phyloP scores from a whole-genome alignment of 1,139 yeast genomes.

The Blastobotrys illinoisensis region DNA sequence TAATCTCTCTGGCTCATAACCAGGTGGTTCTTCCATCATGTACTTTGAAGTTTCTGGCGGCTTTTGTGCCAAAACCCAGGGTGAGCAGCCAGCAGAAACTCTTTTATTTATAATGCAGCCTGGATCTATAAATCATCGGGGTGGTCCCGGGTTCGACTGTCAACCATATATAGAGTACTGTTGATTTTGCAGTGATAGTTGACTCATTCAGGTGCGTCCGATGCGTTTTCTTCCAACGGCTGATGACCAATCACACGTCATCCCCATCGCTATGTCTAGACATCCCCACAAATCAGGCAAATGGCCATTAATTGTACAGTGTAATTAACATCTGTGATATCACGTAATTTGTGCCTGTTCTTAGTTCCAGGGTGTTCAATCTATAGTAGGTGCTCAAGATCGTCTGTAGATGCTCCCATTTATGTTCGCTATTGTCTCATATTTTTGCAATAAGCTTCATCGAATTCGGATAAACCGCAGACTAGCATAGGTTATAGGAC shows the following conservation, averaged over 20 bases:
- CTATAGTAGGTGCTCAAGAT: no score
- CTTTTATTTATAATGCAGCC: not conserved
- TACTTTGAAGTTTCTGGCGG: not conserved
- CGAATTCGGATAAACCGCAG: no score
- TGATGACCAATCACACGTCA: not conserved
- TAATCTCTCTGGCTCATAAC: constrained; percentile 1
- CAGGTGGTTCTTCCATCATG: constrained; percentile 4
- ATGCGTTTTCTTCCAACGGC: not conserved
- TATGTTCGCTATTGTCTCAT: no score
- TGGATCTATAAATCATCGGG: not conserved
- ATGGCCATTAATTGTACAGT: no score
- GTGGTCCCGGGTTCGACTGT: not conserved
- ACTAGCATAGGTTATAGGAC: no score
- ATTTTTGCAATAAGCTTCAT: no score
- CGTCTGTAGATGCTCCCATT: no score
- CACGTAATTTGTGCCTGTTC: no score
- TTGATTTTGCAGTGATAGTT: not conserved
- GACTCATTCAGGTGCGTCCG: not conserved
- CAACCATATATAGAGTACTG: no score
- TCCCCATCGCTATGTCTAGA: not conserved
- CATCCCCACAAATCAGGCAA: not conserved
- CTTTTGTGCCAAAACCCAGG: not conserved
- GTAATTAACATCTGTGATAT: no score
- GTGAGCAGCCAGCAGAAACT: not conserved
- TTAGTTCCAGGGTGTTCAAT: no score